Evolutionary conservation across 176 grass and related monocot genomes (phyloP), one percentile per base, ranked within the genome.

Genomic region (Musa beccarii): DNA sequence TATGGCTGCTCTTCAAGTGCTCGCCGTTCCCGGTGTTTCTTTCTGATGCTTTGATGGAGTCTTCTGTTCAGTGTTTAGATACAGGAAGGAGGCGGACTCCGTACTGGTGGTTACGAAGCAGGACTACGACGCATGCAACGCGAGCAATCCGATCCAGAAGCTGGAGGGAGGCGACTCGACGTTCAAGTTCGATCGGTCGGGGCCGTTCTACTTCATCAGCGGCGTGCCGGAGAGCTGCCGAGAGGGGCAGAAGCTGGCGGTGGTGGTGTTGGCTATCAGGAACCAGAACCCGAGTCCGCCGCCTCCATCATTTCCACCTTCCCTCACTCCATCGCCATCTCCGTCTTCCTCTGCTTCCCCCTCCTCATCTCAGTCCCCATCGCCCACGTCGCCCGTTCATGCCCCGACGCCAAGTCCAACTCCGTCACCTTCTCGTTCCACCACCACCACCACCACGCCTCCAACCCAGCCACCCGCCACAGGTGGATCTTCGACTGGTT

Each of bases 51-150:
- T 43, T 22, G 22, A 25, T 4, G 11, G 22, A 66, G 63, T 43
- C 63, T 2, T 52, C 24, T 21, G 5, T 43, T 68, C 81, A 96
- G 87, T 96, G 76, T 96, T 96, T 23, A 90, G 79, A 76, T 92
- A 90, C 72, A 69, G 24, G 57, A 79, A 67, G 53, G 59, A 76
- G 7, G 19, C 4, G 8, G 85, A 92, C 78, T 80, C 79, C 6
- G 93, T 96, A 66, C 59, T 88, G 76, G 63, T 79, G 79, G 93
- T 92, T 81, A 86, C 49, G 72, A 75, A 75, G 82, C 59, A 76
- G 75, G 77, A 92, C 75, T 90, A 88, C 69, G 83, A 92, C 65
- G 67, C 83, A 14, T 96, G 89, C 89, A 85, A 92, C 85, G 79
- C 73, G 55, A 86, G 72, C 28, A 10, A 52, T 0, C 85, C 87